Percentiles rank a stretch among this genome's conserved stretches.
These are phyloP conservation scores for Monosporascus sp. DNA, from an alignment of 2,329 filamentous ascomycete genomes.

Conservation along the genomic window DNA sequence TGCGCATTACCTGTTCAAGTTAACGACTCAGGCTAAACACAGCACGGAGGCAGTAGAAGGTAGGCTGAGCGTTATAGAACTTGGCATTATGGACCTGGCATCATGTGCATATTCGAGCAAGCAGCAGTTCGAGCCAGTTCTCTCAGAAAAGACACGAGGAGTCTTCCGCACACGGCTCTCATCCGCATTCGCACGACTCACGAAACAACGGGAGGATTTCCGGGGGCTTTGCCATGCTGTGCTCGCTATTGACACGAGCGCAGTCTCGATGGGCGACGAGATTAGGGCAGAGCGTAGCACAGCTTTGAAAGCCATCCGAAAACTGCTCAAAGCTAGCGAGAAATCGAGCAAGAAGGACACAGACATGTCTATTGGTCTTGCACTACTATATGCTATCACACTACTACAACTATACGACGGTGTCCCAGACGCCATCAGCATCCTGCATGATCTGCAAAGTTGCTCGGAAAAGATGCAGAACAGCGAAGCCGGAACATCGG, in stretches of 20 bases:
- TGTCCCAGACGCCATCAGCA: conserved; percentile 76
- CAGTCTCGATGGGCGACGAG: conserved; percentile 51
- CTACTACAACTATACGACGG: conserved; percentile 88
- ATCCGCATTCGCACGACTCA: conserved; percentile 53
- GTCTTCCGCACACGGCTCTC: conserved; percentile 52
- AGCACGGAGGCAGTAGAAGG: conserved; percentile 23
- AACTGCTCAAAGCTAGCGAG: conserved; percentile 40
- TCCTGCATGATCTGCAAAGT: conserved; percentile 74
- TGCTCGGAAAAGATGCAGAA: conserved; percentile 64
- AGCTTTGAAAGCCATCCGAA: conserved; percentile 47
- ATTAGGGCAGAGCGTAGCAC: conserved; percentile 47
- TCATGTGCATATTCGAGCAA: conserved; percentile 50
- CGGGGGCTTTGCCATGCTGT: conserved; percentile 49
- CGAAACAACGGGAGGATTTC: conserved; percentile 48
- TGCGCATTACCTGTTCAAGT: conserved; percentile 49
- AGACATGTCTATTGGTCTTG: conserved; percentile 56
- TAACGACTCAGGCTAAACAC: conserved; percentile 37
- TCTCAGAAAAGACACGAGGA: conserved; percentile 51
- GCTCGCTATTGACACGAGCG: conserved; percentile 45
- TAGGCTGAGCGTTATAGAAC: conserved; percentile 32
- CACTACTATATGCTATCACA: conserved; percentile 76
- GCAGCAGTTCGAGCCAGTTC: conserved; percentile 34
- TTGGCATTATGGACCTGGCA: conserved; percentile 48
- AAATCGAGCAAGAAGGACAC: conserved; percentile 31
- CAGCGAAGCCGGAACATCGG: conserved; percentile 54